A percentile compares a stretch with the other conserved stretches of the same genome.
Evolutionary conservation across 768 basidiomycete genomes (phyloP).

Genomic region (Kondoa malvinella): DNA sequence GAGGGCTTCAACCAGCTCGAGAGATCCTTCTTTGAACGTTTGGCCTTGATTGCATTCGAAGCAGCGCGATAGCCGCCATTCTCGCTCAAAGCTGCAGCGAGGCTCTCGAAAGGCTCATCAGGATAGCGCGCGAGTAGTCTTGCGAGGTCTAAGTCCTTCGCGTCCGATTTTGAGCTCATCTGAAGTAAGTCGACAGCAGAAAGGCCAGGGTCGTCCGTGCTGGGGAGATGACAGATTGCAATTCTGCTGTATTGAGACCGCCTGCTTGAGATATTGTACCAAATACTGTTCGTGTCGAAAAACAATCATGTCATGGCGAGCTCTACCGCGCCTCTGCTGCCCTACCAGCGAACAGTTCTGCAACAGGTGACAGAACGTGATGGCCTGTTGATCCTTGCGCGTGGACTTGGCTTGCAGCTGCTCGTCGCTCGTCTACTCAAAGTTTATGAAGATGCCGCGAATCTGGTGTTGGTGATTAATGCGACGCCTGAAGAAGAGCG

Average conservation of each 20-base stretch:
- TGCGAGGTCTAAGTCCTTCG: no score
- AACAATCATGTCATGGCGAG: slow-evolving; percentile 5
- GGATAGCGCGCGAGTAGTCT: no score
- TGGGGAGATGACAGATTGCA: no score
- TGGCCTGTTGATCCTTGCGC: slow-evolving; percentile 51
- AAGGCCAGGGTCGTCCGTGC: no score
- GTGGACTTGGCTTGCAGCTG: slow-evolving; percentile 72
- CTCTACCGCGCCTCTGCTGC: slow-evolving; percentile 16
- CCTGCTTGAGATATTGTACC: no score
- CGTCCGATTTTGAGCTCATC: no score
- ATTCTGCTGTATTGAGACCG: no score
- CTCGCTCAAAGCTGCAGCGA: no score
- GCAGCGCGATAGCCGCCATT: not conserved
- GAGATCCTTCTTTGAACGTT: not conserved
- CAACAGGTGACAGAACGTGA: slow-evolving; percentile 20
- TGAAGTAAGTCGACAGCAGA: no score
- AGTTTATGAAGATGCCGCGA: slow-evolving; percentile 74
- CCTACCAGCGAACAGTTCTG: slow-evolving; percentile 24
- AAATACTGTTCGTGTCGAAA: no score
- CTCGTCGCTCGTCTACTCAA: slow-evolving; percentile 74
- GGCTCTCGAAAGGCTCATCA: no score
- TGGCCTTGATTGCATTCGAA: not conserved
- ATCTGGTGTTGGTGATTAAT: slow-evolving; percentile 67
- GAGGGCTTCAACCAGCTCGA: not conserved
- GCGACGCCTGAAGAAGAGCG: slow-evolving; percentile 65